Conservation (phyloP, 192 early-diverging fungal genomes). For the Backusella tarrabulga region DNA sequence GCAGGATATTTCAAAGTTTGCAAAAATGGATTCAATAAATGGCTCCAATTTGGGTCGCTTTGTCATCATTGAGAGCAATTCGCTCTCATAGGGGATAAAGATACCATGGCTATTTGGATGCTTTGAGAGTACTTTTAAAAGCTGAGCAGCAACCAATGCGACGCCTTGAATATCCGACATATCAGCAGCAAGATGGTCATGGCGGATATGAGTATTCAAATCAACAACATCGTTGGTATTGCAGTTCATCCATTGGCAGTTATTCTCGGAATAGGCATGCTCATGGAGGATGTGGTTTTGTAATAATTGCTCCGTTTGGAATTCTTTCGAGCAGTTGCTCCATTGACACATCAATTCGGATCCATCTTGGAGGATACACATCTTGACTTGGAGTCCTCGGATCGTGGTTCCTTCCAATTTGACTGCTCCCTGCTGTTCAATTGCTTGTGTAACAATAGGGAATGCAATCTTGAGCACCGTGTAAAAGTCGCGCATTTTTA, state of each 20-base stretch:
- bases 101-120: conserved; percentile 17
- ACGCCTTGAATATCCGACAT: conserved; percentile 17
- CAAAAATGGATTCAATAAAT: conserved; percentile 19
- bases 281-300: conserved; percentile 50
- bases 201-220: conserved; percentile 1
- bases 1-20: conserved; percentile 14
- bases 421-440: neutral
- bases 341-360: conserved; percentile 45
- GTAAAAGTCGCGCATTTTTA: conserved; percentile 33
- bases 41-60: conserved; percentile 19
- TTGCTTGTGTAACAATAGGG: conserved; percentile 12
- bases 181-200: neutral
- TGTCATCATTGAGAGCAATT: conserved; percentile 12
- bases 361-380: conserved; percentile 31
- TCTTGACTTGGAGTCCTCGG: conserved; percentile 32
- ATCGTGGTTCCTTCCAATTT: conserved; percentile 18
- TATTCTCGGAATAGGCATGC: conserved; percentile 29
- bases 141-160: conserved; percentile 16
- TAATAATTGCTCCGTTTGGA: conserved; percentile 39
- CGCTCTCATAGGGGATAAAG: conserved; percentile 27
- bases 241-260: neutral
- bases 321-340: conserved; percentile 44
- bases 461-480: conserved; percentile 39
- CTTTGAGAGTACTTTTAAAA: conserved; percentile 16
- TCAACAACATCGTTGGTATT: neutral